phyloP scores from a whole-genome alignment of 495 filamentous ascomycete genomes.

The Stereocaulon alpinum region DNA sequence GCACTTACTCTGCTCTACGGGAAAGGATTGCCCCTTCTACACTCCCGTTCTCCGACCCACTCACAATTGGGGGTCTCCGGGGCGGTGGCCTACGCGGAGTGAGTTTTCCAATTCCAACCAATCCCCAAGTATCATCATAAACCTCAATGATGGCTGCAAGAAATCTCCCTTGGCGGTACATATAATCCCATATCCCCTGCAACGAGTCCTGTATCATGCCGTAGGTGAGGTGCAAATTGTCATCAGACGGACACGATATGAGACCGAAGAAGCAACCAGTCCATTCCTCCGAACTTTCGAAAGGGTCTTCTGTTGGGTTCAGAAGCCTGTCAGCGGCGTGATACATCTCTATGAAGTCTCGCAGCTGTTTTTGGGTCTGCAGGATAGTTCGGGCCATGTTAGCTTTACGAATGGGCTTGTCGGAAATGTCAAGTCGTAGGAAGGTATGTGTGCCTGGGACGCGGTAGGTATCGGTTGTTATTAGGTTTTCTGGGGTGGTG shows the following conservation, averaged over 20 bases:
- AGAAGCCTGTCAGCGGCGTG: not conserved
- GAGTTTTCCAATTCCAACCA: not conserved
- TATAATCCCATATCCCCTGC: slow-evolving; percentile 1
- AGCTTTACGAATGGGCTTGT: not conserved
- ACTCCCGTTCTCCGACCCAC: too few relatives aligned
- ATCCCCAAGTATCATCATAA: not conserved
- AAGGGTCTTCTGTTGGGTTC: not conserved
- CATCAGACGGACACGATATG: not conserved
- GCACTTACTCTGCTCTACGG: too few relatives aligned
- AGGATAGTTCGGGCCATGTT: not conserved
- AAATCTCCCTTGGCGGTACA: not conserved
- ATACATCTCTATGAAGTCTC: not conserved
- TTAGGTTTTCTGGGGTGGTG: not conserved
- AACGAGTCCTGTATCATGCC: not conserved
- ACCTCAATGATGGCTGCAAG: not conserved
- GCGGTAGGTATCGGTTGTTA: not conserved
- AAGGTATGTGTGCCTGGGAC: not conserved
- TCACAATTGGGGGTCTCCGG: too few relatives aligned
- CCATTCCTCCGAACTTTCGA: not conserved
- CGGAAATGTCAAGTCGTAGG: not conserved
- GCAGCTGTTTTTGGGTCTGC: not conserved
- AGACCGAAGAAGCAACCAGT: slow-evolving; percentile 1
- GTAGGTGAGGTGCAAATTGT: not conserved
- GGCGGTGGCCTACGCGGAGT: too few relatives aligned
- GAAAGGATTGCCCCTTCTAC: too few relatives aligned